phyloP scores from a whole-genome alignment of 2,329 filamentous ascomycete genomes.

The Calycina marina region DNA sequence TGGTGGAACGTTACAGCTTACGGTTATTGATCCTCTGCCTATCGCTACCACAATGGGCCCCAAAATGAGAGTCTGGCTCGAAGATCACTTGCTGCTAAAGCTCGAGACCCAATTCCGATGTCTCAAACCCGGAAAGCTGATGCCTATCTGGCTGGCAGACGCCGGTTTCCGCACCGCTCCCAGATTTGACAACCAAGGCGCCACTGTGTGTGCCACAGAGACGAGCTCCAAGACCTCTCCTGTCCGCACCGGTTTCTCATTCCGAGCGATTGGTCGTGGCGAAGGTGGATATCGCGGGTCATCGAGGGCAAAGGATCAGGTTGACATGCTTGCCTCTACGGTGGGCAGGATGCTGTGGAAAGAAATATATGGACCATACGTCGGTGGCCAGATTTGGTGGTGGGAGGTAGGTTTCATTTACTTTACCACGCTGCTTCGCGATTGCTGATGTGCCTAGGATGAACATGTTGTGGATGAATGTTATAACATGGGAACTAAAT shows the following conservation, averaged over 20 bases:
- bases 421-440: too few species aligned
- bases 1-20: conserved; percentile 39
- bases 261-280: conserved; percentile 11
- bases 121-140: conserved; percentile 39
- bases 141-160: conserved; percentile 44
- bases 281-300: conserved; percentile 16
- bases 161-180: conserved; percentile 31
- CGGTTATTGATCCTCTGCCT: conserved; percentile 48
- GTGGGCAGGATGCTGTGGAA: conserved; percentile 44
- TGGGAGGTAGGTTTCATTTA: too few species aligned
- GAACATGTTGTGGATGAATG: conserved; percentile 39
- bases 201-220: conserved; percentile 4
- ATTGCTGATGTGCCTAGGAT: too few species aligned
- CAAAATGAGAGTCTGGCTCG: conserved; percentile 43
- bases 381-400: conserved; percentile 35
- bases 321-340: conserved; percentile 21
- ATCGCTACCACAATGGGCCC: conserved; percentile 40
- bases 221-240: conserved; percentile 12
- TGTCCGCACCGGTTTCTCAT: conserved; percentile 5
- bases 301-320: conserved; percentile 28
- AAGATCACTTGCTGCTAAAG: conserved; percentile 43
- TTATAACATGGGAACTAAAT: conserved; percentile 35
- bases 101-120: conserved; percentile 44
- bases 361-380: conserved; percentile 38
- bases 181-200: neutral